Base-by-base conservation (phyloP, 371 early-diverging fungal species). In the Mucor mucedo region DNA sequence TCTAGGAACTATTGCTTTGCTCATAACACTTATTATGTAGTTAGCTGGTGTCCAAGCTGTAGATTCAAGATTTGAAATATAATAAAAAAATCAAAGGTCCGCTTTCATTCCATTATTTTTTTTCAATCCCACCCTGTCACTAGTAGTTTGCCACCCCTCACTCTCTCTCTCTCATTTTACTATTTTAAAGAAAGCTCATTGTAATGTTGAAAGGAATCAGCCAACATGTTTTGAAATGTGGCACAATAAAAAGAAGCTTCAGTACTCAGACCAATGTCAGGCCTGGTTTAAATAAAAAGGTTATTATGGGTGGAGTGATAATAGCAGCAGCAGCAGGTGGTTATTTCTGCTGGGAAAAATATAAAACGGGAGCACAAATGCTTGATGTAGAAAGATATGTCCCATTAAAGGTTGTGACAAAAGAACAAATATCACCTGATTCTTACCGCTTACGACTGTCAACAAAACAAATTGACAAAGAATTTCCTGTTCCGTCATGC, bases 401-500 rank as follows among this genome's bases (percentile, higher is more conserved):
- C 29, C 68, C 71, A 16, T 60, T 78, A 21, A 55, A 58, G 6
- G 33, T 80, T 5, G 45, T 69, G 16, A 60, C 67, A 35, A 66
- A 65, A 47, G 59, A 76, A 38, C 59, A 69, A 29, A 52, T 80
- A 44, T 69, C 68, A 42, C 75, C 70, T 35, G 76, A 78, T 44
- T 66, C 77, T 1, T 72, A 71, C 38, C 70, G 65, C 10, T 57
- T 80, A 7, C 67, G 81, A 55, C 55, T 80, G 0, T 58, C 63
- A 16, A 71, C 63, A 27, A 62, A 72, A 30, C 33, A 49, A 49
- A 52, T 69, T 33, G 42, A 38, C 11, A 57, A 65, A 32, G 7
- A 38, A 7, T 82, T 74, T 40, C 80, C 84, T 21, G 68, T 77
- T 5, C 76, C 82, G 27, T 82, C 79, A 16, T 84, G 86, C 60